Conservation (phyloP, 306 rosid species). For the Carpinus viminea region DNA sequence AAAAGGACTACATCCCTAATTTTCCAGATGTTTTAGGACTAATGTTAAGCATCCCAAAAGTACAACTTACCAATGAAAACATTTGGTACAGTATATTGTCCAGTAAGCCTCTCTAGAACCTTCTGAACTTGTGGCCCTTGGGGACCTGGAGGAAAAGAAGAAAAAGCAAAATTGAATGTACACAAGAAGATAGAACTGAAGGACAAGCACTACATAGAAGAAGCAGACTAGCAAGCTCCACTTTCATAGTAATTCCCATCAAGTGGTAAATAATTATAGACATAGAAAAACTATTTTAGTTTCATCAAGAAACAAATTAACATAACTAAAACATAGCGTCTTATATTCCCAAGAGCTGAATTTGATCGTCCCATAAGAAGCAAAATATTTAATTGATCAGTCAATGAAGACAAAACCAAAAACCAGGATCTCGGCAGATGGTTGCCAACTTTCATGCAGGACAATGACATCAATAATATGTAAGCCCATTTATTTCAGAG, state of each 20-base stretch:
- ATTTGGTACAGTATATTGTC: constrained; percentile 95
- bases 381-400: not conserved
- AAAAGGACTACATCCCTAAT: not conserved
- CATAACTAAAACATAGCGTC: not conserved
- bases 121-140: constrained; percentile 97
- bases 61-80: constrained; percentile 73
- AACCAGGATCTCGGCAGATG: constrained; percentile 13
- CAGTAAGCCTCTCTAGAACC: constrained; percentile 83
- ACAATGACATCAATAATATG: constrained; percentile 3
- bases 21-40: not conserved
- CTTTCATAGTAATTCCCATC: not conserved
- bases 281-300: not conserved
- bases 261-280: not conserved
- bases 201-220: constrained; percentile 3
- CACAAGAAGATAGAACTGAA: constrained; percentile 2
- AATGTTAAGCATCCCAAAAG: constrained; percentile 2
- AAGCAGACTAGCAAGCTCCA: not conserved
- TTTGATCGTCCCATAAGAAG: not conserved
- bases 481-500: not conserved
- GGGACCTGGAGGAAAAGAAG: constrained; percentile 54
- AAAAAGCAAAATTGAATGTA: not conserved
- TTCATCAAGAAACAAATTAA: not conserved
- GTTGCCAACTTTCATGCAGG: not conserved
- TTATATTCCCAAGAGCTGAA: not conserved
- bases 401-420: not conserved